phyloP scores from a whole-genome alignment of 305 asterid species.

The Fraxinus xanthoxyloides region DNA sequence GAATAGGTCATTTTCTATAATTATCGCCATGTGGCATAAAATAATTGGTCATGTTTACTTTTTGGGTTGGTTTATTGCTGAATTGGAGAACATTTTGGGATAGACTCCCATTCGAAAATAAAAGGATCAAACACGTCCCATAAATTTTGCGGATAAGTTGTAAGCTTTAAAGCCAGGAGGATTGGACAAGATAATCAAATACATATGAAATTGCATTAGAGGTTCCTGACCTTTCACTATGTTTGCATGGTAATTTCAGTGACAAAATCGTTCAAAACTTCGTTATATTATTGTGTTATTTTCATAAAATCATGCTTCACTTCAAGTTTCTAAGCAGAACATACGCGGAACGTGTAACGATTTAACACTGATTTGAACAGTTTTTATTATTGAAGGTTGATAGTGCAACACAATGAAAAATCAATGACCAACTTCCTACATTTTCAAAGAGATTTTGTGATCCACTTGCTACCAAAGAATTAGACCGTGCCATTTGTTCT shows the following conservation, averaged over 20 bases:
- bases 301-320: neutral
- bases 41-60: conserved; percentile 4
- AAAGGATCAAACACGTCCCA: neutral
- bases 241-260: neutral
- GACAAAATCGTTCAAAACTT: neutral
- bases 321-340: neutral
- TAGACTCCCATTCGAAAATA: conserved; percentile 1
- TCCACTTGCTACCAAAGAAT: neutral
- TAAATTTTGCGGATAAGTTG: neutral
- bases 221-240: neutral
- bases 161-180: neutral
- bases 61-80: neutral
- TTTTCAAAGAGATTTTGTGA: too few species aligned
- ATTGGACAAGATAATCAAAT: neutral
- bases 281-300: neutral
- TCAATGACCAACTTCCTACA: neutral
- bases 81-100: conserved; percentile 20
- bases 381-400: neutral
- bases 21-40: conserved; percentile 31
- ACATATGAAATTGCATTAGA: neutral
- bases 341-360: neutral
- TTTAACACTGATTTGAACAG: neutral
- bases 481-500: neutral
- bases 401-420: neutral
- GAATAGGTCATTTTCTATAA: conserved; percentile 16